Base-by-base conservation (phyloP, 306 rosid species). In the Cucumis melo region DNA sequence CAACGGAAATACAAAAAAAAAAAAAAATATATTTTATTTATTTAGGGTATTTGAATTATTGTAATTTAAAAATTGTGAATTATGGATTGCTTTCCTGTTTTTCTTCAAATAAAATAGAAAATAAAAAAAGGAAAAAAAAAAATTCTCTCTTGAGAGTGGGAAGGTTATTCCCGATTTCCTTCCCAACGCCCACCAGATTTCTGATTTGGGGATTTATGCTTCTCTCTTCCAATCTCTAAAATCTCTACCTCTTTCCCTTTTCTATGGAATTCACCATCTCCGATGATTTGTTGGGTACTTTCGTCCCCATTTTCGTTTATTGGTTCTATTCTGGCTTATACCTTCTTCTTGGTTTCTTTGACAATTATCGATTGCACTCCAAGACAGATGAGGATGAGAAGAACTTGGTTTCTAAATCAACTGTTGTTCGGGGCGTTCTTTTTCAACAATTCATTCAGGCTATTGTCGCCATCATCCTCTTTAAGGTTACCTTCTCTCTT, bases 391-490 rank as follows among this genome's bases (percentile, higher is more conserved):
- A 88, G 83, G 86, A 84, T 4, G 84, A 79, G 61, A 93, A 87
- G 87, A 93, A 93, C 75, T 82, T 89, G 71, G 93, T 87, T 62
- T 87, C 96, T 1, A 89, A 89, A 58, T 48, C 86, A 19, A 73
- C 89, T 0, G 98, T 93, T 8, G 87, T 91, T 73, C 90, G 84
- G 57, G 97, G 98, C 41, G 98, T 93, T 72, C 76, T 91, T 85
- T 89, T 93, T 84, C 97, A 93, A 75, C 98, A 93, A 88, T 80
- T 88, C 24, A 84, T 88, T 73, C 98, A 93, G 84, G 97, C 98
- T 55, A 79, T 84, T 36, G 97, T 93, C 44, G 95, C 97, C 20
- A 93, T 93, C 74, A 74, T 86, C 80, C 76, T 88, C 50, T 77
- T 77, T 36, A 77, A 77, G 80, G 80, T 77, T 7, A 34, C 7